Evolutionary conservation across 2,329 filamentous ascomycete genomes (phyloP).

Genomic region (Cytospora leucostoma): DNA sequence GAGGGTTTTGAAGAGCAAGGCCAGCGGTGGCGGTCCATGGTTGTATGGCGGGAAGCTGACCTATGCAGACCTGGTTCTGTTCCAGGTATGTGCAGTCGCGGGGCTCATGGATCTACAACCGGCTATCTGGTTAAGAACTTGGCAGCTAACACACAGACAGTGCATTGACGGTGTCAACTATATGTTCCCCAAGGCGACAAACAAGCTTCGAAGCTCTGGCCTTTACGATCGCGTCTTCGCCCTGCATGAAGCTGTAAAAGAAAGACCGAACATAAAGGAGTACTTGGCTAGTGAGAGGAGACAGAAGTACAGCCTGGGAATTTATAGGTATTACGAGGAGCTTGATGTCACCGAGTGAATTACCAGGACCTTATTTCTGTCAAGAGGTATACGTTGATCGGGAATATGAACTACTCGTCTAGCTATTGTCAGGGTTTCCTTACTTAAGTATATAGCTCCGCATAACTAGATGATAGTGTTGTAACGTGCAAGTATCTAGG

Average conservation of each 20-base stretch:
- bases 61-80: slow-evolving; percentile 73
- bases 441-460: no score
- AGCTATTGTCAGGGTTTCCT: no score
- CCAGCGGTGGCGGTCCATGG: slow-evolving; percentile 61
- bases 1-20: slow-evolving; percentile 60
- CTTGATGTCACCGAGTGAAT: slow-evolving; percentile 54
- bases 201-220: slow-evolving; percentile 52
- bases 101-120: not conserved
- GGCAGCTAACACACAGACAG: slow-evolving; percentile 33
- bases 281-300: slow-evolving; percentile 70
- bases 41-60: slow-evolving; percentile 66
- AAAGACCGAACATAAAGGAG: slow-evolving; percentile 63
- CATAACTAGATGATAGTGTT: no score
- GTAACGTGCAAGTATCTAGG: no score
- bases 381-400: not conserved
- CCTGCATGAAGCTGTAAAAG: slow-evolving; percentile 64
- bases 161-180: slow-evolving; percentile 60
- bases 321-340: slow-evolving; percentile 74
- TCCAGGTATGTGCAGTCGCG: slow-evolving; percentile 55
- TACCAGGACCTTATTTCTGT: no score
- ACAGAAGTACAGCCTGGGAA: slow-evolving; percentile 61
- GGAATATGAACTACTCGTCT: no score
- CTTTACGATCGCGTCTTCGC: slow-evolving; percentile 64
- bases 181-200: slow-evolving; percentile 70
- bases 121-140: not conserved